Base-by-base conservation (phyloP, 208 protist species). In the Jaenimonas drosophilae region DNA sequence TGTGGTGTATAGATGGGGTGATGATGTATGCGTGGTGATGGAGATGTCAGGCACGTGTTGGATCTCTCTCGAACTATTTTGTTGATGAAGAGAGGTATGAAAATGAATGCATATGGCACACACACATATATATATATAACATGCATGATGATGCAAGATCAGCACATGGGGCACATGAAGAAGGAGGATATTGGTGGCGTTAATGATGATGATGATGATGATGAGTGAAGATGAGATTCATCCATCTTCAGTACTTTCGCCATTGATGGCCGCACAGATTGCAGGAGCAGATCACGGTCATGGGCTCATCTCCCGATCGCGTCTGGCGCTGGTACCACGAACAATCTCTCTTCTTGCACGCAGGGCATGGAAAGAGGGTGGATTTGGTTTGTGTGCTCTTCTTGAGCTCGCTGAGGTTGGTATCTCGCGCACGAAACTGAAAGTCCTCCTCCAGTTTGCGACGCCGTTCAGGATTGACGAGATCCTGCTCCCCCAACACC, bases 271-370 rank as follows among this genome's bases (percentile, higher is more conserved):
- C 74, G 60, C 96, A 98, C 39, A 80, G 59, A 46, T 88, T 83
- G 64, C 97, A 99, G 17, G 69, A 70, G 49, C 95, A 96, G 55
- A 99, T 98, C 1, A 89, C 84, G 11, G 97, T 98, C 88, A 97
- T 98, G 12, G 97, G 97, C 68, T 99, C 97, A 88, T 98, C 97
- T 1, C 79, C 96, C 3, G 89, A 97, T 41, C 97, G 86, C 7
- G 91, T 98, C 64, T 99, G 97, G 68, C 95, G 76, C 60, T 98
- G 85, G 38, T 70, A 75, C 76, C 83, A 99, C 37, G 77, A 89
- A 26, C 93, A 97, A 37, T 87, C 62, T 6, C 63, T 54, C 26
- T 80, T 50, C 4, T 73, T 71, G 53, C 97, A 99, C 26, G 67
- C 61, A 5, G 77, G 73, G 48, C 91, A 96, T 12, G 51, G 52